A percentile compares a stretch with the other conserved stretches of the same genome.
These are phyloP conservation scores for Earliella scabrosa DNA, from an alignment of 1,284 basidiomycete genomes.

Conservation along the genomic window DNA sequence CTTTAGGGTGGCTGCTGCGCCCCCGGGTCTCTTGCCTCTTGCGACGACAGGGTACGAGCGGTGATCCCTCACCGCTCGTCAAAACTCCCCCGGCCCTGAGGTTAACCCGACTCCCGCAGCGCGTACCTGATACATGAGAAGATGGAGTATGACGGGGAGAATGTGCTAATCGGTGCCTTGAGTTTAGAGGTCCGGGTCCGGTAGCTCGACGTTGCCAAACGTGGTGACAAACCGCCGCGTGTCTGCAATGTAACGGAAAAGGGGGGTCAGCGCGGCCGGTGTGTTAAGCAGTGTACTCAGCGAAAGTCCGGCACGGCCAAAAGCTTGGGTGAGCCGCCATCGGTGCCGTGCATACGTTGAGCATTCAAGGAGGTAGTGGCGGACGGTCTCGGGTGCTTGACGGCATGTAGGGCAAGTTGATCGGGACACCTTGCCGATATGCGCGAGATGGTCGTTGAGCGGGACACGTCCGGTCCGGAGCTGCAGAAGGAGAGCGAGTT, in stretches of 20 bases:
- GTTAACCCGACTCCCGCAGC: no score
- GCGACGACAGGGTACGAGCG: background rate
- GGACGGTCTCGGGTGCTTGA: slow-evolving; percentile 23
- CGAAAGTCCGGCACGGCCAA: slow-evolving; percentile 2
- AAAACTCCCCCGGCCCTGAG: background rate
- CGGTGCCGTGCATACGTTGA: slow-evolving; percentile 9
- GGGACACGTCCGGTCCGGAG: slow-evolving; percentile 34
- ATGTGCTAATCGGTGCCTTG: no score
- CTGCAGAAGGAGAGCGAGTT: slow-evolving; percentile 31
- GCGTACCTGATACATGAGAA: no score
- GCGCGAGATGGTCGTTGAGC: slow-evolving; percentile 31
- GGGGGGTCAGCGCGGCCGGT: background rate
- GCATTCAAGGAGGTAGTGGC: slow-evolving; percentile 33
- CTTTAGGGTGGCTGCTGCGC: background rate
- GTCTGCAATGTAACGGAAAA: slow-evolving; percentile 4
- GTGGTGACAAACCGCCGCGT: background rate
- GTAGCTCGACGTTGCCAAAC: slow-evolving; percentile 1
- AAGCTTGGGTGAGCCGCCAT: slow-evolving; percentile 1
- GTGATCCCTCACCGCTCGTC: background rate
- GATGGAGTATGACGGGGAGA: no score
- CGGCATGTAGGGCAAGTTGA: slow-evolving; percentile 32
- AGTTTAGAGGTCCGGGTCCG: no score
- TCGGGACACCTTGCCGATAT: slow-evolving; percentile 21
- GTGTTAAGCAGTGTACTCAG: background rate
- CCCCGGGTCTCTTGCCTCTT: background rate